These are phyloP conservation scores for Boletales sp. DNA, from an alignment of 768 basidiomycete species.

Conservation along the genomic window DNA sequence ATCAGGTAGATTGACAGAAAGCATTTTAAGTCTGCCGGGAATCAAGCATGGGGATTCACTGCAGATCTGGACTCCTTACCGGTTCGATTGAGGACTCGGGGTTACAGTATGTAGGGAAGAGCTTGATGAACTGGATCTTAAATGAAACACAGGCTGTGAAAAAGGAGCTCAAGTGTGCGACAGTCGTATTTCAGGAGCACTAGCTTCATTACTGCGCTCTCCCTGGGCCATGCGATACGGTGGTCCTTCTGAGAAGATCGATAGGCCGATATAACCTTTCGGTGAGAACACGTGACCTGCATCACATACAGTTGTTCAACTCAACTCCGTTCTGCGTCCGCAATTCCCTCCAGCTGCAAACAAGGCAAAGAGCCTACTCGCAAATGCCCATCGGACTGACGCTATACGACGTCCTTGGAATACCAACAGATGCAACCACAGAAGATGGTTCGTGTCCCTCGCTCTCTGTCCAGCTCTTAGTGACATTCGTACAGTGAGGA, in stretches of 20 bases:
- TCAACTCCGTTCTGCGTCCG: background rate
- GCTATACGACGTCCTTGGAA: conserved; percentile 44
- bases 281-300: conserved; percentile 4
- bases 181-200: too few species aligned
- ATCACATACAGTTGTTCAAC: background rate
- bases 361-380: background rate
- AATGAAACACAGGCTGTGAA: too few species aligned
- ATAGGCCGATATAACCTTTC: background rate
- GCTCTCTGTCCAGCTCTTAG: background rate
- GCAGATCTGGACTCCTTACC: too few species aligned
- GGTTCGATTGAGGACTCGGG: too few species aligned
- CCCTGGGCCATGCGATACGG: too few species aligned
- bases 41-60: too few species aligned
- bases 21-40: conserved; percentile 14
- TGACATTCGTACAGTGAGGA: conserved; percentile 42
- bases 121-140: too few species aligned
- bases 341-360: background rate
- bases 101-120: too few species aligned
- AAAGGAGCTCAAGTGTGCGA: too few species aligned
- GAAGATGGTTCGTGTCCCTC: conserved; percentile 45
- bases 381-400: conserved; percentile 33
- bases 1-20: conserved; percentile 21
- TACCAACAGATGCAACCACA: conserved; percentile 40
- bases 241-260: too few species aligned
- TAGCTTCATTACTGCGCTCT: too few species aligned